Conservation (phyloP, 108 stramenopile species). For the Fragilariopsis cylindrus region DNA sequence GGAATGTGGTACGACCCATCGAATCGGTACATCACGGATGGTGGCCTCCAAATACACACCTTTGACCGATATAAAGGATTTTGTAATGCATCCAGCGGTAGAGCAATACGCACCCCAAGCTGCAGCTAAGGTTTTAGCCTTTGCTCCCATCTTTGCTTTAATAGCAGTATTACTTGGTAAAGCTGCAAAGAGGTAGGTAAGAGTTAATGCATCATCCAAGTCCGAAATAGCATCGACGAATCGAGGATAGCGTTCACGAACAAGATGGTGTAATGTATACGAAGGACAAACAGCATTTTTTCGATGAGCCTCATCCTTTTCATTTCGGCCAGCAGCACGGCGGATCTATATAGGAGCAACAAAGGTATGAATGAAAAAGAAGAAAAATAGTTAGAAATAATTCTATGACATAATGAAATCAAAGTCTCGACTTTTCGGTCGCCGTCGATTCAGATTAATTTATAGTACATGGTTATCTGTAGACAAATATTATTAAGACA, state of each 20-base stretch:
- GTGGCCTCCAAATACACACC: slow-evolving; percentile 94
- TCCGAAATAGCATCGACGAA: slow-evolving; percentile 95
- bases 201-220: slow-evolving; percentile 96
- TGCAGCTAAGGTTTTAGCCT: slow-evolving; percentile 79
- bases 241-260: slow-evolving; percentile 98
- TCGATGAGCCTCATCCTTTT: slow-evolving; percentile 87
- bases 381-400: neutral
- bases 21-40: slow-evolving; percentile 70
- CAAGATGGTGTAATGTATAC: slow-evolving; percentile 95
- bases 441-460: neutral
- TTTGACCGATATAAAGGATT: slow-evolving; percentile 98
- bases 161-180: slow-evolving; percentile 79
- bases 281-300: slow-evolving; percentile 75
- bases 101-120: slow-evolving; percentile 96
- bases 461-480: neutral
- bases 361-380: slow-evolving; percentile 8
- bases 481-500: neutral
- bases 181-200: slow-evolving; percentile 93
- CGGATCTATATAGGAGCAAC: slow-evolving; percentile 45
- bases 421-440: neutral
- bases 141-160: slow-evolving; percentile 74
- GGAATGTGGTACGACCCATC: slow-evolving; percentile 96
- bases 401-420: neutral
- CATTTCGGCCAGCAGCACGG: slow-evolving; percentile 77
- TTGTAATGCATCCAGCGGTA: slow-evolving; percentile 81